Evolutionary conservation across 352 stramenopile genomes (phyloP).

Genomic region (Phytophthora europaea): DNA sequence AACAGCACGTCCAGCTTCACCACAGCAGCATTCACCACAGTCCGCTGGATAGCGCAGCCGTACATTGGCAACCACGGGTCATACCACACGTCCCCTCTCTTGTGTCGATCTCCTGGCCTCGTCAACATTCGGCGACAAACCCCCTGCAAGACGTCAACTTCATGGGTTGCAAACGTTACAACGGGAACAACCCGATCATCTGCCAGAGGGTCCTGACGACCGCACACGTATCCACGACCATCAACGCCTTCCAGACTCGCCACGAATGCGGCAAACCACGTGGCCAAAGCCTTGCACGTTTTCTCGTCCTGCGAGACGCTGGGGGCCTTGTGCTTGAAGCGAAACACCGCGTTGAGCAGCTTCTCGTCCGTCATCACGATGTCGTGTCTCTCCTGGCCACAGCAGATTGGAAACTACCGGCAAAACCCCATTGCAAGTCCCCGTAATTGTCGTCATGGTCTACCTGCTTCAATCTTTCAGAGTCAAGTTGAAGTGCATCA

Average conservation of each 20-base stretch:
- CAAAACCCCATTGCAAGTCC: too few species aligned
- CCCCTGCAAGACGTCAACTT: slow-evolving; percentile 32
- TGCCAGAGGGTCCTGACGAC: slow-evolving; percentile 10
- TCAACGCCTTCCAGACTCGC: slow-evolving; percentile 14
- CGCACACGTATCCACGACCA: slow-evolving; percentile 18
- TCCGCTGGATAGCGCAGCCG: slow-evolving; percentile 53
- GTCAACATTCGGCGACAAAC: slow-evolving; percentile 16
- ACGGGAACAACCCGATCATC: slow-evolving; percentile 40
- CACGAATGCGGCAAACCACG: slow-evolving; percentile 37
- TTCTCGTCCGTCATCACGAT: slow-evolving; percentile 10
- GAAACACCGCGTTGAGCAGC: slow-evolving; percentile 50
- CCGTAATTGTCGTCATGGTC: too few species aligned
- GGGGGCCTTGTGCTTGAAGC: slow-evolving; percentile 54
- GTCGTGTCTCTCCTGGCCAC: not conserved
- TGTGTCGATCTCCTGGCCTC: not conserved
- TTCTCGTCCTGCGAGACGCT: slow-evolving; percentile 36
- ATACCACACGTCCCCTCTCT: slow-evolving; percentile 40
- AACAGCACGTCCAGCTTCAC: slow-evolving; percentile 52
- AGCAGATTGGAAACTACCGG: not conserved
- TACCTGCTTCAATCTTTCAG: not conserved
- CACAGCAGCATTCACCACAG: slow-evolving; percentile 21
- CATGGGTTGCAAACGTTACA: slow-evolving; percentile 31
- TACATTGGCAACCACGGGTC: slow-evolving; percentile 60
- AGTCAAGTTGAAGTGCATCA: slow-evolving; percentile 20
- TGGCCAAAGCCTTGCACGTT: slow-evolving; percentile 33